Evolutionary conservation across 2,329 filamentous ascomycete species (phyloP).

Genomic region (Ascochyta lentis): DNA sequence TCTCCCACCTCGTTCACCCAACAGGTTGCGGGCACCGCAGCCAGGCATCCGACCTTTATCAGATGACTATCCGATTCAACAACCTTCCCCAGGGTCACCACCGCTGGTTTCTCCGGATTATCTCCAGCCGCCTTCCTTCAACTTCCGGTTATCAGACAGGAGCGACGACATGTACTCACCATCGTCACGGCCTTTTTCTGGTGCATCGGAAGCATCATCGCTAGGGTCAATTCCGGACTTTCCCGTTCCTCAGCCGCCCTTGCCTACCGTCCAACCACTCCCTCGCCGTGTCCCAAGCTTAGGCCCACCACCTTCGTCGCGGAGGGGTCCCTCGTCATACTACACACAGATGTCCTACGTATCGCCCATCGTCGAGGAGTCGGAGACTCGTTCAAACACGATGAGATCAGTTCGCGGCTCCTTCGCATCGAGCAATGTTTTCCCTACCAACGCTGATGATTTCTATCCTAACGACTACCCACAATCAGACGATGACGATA

Average conservation of each 20-base stretch:
- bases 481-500: conserved; percentile 49
- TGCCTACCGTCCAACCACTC: conserved; percentile 43
- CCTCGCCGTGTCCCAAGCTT: conserved; percentile 51
- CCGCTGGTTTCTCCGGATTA: conserved; percentile 30
- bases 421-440: conserved; percentile 58
- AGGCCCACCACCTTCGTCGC: conserved; percentile 57
- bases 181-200: conserved; percentile 46
- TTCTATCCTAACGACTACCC: conserved; percentile 48
- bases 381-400: conserved; percentile 54
- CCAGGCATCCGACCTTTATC: conserved; percentile 51
- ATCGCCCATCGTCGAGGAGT: conserved; percentile 58
- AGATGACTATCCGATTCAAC: conserved; percentile 44
- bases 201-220: conserved; percentile 49
- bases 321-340: conserved; percentile 57
- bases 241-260: conserved; percentile 45
- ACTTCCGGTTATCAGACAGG: conserved; percentile 36
- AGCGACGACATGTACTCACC: conserved; percentile 46
- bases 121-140: conserved; percentile 29
- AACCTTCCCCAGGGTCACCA: conserved; percentile 32
- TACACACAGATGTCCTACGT: conserved; percentile 58
- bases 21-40: conserved; percentile 50
- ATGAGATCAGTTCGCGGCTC: conserved; percentile 51
- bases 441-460: conserved; percentile 51
- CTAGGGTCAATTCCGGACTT: conserved; percentile 52
- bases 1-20: conserved; percentile 31